Evolutionary conservation across 2,329 filamentous ascomycete species (phyloP).

Genomic region (Aspergillus arachidicola): DNA sequence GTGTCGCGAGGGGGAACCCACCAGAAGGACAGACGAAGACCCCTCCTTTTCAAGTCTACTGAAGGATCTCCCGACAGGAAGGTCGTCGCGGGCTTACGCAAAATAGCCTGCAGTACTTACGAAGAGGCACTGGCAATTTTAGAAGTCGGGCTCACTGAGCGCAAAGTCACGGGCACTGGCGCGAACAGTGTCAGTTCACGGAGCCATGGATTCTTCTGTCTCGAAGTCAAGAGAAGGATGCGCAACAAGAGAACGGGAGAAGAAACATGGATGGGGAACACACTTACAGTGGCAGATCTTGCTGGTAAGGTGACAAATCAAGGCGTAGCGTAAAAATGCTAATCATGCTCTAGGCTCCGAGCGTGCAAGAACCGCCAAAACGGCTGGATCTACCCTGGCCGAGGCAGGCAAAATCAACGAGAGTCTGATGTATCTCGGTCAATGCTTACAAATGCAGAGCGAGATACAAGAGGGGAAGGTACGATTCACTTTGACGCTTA

Average conservation of each 20-base stretch:
- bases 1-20: conserved; percentile 49
- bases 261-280: conserved; percentile 72
- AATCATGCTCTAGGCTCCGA: conserved; percentile 65
- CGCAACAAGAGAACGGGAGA: conserved; percentile 53
- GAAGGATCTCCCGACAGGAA: conserved; percentile 89
- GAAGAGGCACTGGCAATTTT: conserved; percentile 86
- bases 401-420: conserved; percentile 99
- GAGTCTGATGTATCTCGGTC: conserved; percentile 95
- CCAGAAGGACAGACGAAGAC: conserved; percentile 73
- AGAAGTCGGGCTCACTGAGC: conserved; percentile 84
- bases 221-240: conserved; percentile 85
- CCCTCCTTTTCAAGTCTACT: conserved; percentile 88
- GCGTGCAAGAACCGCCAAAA: conserved; percentile 89
- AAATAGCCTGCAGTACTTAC: conserved; percentile 81
- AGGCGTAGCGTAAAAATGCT: conserved; percentile 21
- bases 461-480: conserved; percentile 75
- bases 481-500: conserved; percentile 23
- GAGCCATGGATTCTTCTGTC: conserved; percentile 93
- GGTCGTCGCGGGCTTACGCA: conserved; percentile 86
- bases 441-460: conserved; percentile 94
- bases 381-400: conserved; percentile 84
- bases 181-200: conserved; percentile 91
- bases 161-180: conserved; percentile 84
- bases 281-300: conserved; percentile 85
- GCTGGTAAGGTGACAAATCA: conserved; percentile 60